Percentiles rank a stretch among this genome's conserved stretches.
Evolutionary conservation across 768 basidiomycete genomes (phyloP).

Genomic region (Hericium alpestre): DNA sequence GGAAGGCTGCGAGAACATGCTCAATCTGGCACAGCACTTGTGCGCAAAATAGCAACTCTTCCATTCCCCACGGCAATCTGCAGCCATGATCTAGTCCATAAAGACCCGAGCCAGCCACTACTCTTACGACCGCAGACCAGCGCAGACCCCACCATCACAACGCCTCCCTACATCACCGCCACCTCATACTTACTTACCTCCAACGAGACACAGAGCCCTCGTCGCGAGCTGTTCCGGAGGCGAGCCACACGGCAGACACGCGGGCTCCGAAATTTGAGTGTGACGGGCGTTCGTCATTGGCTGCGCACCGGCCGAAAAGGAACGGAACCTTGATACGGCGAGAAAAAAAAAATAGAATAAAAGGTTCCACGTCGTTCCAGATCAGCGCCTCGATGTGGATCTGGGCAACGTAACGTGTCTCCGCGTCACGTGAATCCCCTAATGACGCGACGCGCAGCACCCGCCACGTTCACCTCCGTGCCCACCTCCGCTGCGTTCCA

Average conservation of each 20-base stretch:
- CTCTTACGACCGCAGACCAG: neutral
- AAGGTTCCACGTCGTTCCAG: neutral
- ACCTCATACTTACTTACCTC: too few relatives aligned
- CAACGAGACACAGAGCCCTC: too few relatives aligned
- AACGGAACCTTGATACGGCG: neutral
- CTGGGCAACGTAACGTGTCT: neutral
- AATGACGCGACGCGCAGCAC: too few relatives aligned
- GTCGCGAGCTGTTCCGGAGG: neutral
- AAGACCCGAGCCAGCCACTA: neutral
- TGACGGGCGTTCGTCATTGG: neutral
- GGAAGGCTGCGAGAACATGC: too few relatives aligned
- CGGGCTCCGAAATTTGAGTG: neutral
- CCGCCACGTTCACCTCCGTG: too few relatives aligned
- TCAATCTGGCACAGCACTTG: neutral
- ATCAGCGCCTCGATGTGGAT: neutral
- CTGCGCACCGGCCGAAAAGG: neutral
- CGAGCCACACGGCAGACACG: neutral
- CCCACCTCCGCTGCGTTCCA: too few relatives aligned
- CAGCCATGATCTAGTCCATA: neutral
- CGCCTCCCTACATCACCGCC: neutral
- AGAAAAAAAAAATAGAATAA: neutral
- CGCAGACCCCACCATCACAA: neutral
- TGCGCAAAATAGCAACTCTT: neutral
- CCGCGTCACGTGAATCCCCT: neutral
- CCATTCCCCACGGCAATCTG: constrained; percentile 2